A percentile compares a stretch with the other conserved stretches of the same genome.
Conservation (phyloP, 1,284 basidiomycete genomes). For the Mycena sp. region DNA sequence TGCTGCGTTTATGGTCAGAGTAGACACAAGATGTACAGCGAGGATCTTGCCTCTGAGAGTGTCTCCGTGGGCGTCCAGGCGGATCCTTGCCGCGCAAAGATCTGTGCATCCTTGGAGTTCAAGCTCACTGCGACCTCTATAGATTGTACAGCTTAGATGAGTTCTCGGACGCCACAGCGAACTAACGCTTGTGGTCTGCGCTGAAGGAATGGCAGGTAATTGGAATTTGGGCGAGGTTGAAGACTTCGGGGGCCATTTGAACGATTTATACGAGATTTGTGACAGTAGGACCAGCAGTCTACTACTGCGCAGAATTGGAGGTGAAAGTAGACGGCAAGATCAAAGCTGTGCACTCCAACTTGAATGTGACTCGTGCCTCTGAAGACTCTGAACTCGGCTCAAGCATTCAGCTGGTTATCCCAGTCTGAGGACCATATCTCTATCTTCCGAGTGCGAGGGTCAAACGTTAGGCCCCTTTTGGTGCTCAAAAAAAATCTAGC, state of each 20-base stretch:
- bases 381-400: too few relatives aligned
- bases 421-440: too few relatives aligned
- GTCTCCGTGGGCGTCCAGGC: conserved; percentile 86
- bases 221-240: conserved; percentile 82
- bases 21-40: background rate
- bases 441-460: too few relatives aligned
- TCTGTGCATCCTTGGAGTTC: conserved; percentile 91
- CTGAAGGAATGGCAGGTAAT: conserved; percentile 95
- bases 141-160: conserved; percentile 22
- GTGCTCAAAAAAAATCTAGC: too few relatives aligned
- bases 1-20: conserved; percentile 64
- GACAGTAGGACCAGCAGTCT: conserved; percentile 82
- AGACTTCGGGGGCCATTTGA: conserved; percentile 82
- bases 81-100: conserved; percentile 74
- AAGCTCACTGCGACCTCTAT: conserved; percentile 93
- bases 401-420: too few relatives aligned
- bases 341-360: too few relatives aligned
- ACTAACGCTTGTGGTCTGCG: conserved; percentile 86
- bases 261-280: background rate
- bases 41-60: conserved; percentile 79
- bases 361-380: too few relatives aligned
- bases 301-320: conserved; percentile 79
- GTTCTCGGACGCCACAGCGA: conserved; percentile 8
- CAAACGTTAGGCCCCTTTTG: too few relatives aligned
- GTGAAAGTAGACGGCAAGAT: too few relatives aligned